Evolutionary conservation across 768 basidiomycete genomes (phyloP), one percentile per base, ranked within the genome.

Genomic region (Sistotremastrum niveocremeum): DNA sequence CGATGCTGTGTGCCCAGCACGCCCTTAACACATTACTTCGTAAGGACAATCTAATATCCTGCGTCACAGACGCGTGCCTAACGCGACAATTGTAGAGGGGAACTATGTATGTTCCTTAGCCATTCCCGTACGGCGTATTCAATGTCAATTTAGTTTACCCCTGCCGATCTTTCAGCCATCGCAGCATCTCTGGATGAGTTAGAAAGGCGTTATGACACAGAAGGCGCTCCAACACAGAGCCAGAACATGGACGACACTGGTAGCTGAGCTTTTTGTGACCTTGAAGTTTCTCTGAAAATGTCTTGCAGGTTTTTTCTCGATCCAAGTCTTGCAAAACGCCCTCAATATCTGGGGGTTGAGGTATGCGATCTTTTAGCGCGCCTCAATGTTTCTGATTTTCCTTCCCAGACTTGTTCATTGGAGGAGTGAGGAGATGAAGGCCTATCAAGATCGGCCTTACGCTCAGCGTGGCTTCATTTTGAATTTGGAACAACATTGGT

Each of bases 161-260:
- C 85, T 1, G 75, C 82, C 34, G 85, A 88, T 69, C 73, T 90
- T 9, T 81, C 84, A 4, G 70, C 70, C 49, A 78, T 89, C 54
- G 87, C 84, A 7, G 66, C 62, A n/a, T 66, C 68, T 48, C 61
- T 90, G 6, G 87, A 89, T 59, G 54, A 60, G 4, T 67, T 84
- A 7, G 87, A 89, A 57, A 65, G 66, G 47, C 67, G 68, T 46
- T 81, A 78, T 51, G 69, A 77, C 47, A 67, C 58, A 54, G 60
- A 34, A 66, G 63, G 31, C 55, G 55, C 44, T 59, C 64, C 37
- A 81, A 82, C 63, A 68, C 72, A 49, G 39, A 66, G 65, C 45
- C 58, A 56, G 50, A 95, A 95, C 57, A 87, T 91, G 84, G 90
- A 95, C 54, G 90, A 93, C 60, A 88, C 87, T 30, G 90, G 88